Conservation (phyloP, 2,329 filamentous ascomycete genomes). For the Colletotrichum coccodes region DNA sequence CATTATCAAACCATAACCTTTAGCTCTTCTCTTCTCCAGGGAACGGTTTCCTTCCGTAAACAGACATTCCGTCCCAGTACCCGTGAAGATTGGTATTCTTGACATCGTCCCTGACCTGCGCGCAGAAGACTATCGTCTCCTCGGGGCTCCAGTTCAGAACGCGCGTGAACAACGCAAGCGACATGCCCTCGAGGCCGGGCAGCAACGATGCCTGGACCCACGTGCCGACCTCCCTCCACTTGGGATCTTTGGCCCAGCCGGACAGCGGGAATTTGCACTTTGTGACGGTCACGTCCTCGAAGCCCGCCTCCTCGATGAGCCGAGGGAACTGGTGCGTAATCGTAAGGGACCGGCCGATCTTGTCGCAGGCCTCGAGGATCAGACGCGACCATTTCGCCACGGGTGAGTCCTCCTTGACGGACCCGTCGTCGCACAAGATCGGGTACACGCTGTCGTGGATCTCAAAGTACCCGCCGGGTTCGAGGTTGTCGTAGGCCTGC, state of each 20-base stretch:
- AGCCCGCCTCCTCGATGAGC: constrained; percentile 39
- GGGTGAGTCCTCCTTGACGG: constrained; percentile 33
- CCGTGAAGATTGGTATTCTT: constrained; percentile 40
- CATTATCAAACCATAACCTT: neutral
- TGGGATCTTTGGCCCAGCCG: constrained; percentile 52
- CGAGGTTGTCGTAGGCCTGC: constrained; percentile 43
- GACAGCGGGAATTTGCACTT: constrained; percentile 48
- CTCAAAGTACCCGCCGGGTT: constrained; percentile 59
- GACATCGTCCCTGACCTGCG: constrained; percentile 37
- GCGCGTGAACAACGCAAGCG: constrained; percentile 38
- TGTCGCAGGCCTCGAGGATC: constrained; percentile 40
- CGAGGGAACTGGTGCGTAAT: constrained; percentile 34
- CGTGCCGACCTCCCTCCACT: constrained; percentile 50
- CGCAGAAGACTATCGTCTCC: constrained; percentile 38
- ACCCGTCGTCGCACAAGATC: constrained; percentile 42
- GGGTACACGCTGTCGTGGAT: constrained; percentile 45
- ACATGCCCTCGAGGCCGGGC: constrained; percentile 35
- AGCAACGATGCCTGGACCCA: constrained; percentile 35
- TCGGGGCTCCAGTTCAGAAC: constrained; percentile 36
- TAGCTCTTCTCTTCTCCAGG: neutral
- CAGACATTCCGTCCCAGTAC: constrained; percentile 35
- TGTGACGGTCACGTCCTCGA: constrained; percentile 39
- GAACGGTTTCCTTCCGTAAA: constrained; percentile 23
- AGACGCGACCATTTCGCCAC: constrained; percentile 54
- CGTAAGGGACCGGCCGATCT: constrained; percentile 3